phyloP scores from a whole-genome alignment of 805 yeast species.

The Jamesozyma lodderae region DNA sequence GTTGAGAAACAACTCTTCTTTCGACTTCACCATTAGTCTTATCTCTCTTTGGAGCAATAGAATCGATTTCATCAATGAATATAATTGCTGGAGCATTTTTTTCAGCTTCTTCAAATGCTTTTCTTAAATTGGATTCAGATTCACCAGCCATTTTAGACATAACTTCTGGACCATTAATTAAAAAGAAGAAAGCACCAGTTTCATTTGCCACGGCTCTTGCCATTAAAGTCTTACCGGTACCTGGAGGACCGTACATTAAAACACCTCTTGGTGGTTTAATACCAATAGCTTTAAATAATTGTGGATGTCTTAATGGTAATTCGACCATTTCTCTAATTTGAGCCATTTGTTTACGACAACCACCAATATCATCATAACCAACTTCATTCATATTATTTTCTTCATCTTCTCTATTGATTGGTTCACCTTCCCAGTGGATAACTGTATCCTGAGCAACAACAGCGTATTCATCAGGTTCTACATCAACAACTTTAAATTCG shows the following conservation, averaged over 20 bases:
- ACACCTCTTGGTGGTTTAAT: slow-evolving; percentile 98
- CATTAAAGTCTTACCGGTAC: slow-evolving; percentile 99
- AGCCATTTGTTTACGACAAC: slow-evolving; percentile 98
- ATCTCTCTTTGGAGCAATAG: slow-evolving; percentile 99
- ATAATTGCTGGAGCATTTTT: slow-evolving; percentile 96
- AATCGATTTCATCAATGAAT: slow-evolving; percentile 96
- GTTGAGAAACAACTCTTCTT: slow-evolving; percentile 96
- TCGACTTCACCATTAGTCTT: slow-evolving; percentile 99
- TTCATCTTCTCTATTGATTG: slow-evolving; percentile 52
- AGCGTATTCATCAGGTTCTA: slow-evolving; percentile 94
- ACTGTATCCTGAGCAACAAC: slow-evolving; percentile 98
- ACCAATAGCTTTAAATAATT: slow-evolving; percentile 94
- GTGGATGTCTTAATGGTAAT: slow-evolving; percentile 96
- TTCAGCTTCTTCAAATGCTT: slow-evolving; percentile 98
- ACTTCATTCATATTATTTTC: slow-evolving; percentile 94
- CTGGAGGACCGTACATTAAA: slow-evolving; percentile 98
- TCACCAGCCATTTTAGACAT: slow-evolving; percentile 99
- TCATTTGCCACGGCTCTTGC: slow-evolving; percentile 99
- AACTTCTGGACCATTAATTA: slow-evolving; percentile 97
- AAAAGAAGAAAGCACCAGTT: slow-evolving; percentile 97
- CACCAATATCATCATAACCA: slow-evolving; percentile 98
- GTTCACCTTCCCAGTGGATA: slow-evolving; percentile 98
- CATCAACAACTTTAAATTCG: slow-evolving; percentile 96
- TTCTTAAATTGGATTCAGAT: slow-evolving; percentile 91
- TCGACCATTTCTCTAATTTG: slow-evolving; percentile 98